Evolutionary conservation across 495 filamentous ascomycete species (phyloP).

Genomic region (Xylaria palmicola): DNA sequence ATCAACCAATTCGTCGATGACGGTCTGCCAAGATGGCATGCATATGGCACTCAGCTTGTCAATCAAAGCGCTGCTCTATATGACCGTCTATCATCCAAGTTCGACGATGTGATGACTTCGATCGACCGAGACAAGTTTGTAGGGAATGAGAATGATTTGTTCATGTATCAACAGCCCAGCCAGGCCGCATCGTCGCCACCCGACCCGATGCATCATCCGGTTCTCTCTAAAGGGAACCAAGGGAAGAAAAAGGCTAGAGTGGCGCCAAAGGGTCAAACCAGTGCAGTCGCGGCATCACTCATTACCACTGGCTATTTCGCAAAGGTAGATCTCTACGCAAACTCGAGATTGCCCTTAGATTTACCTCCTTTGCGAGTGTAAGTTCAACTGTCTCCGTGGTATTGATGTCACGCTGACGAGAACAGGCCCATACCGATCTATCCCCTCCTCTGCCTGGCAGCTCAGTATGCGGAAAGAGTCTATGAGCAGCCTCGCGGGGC

Average conservation of each 20-base stretch:
- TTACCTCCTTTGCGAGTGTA: slow-evolving; percentile 66
- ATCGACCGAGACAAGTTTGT: slow-evolving; percentile 67
- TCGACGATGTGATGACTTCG: slow-evolving; percentile 63
- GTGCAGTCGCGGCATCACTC: slow-evolving; percentile 38
- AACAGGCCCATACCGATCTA: slow-evolving; percentile 65
- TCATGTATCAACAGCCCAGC: slow-evolving; percentile 37
- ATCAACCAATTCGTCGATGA: slow-evolving; percentile 36
- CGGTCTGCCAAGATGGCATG: slow-evolving; percentile 35
- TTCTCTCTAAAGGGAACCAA: slow-evolving; percentile 19
- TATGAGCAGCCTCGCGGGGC: slow-evolving; percentile 61
- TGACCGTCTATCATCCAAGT: slow-evolving; percentile 55
- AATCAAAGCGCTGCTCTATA: slow-evolving; percentile 50
- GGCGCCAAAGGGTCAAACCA: slow-evolving; percentile 34
- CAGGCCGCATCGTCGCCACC: slow-evolving; percentile 13
- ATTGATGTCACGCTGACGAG: slow-evolving; percentile 21
- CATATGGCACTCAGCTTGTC: slow-evolving; percentile 40
- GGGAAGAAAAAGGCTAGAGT: slow-evolving; percentile 31
- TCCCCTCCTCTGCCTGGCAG: slow-evolving; percentile 70
- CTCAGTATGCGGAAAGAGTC: slow-evolving; percentile 67
- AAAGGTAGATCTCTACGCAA: slow-evolving; percentile 77
- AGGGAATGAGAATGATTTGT: slow-evolving; percentile 62
- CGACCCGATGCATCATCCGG: slow-evolving; percentile 6
- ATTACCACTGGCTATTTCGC: slow-evolving; percentile 61
- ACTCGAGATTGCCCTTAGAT: slow-evolving; percentile 68
- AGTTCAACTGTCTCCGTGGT: slow-evolving; percentile 21